Evolutionary conservation across 2,329 filamentous ascomycete species (phyloP), one percentile per base, ranked within the genome.

Genomic region (Juglanconis sp.): DNA sequence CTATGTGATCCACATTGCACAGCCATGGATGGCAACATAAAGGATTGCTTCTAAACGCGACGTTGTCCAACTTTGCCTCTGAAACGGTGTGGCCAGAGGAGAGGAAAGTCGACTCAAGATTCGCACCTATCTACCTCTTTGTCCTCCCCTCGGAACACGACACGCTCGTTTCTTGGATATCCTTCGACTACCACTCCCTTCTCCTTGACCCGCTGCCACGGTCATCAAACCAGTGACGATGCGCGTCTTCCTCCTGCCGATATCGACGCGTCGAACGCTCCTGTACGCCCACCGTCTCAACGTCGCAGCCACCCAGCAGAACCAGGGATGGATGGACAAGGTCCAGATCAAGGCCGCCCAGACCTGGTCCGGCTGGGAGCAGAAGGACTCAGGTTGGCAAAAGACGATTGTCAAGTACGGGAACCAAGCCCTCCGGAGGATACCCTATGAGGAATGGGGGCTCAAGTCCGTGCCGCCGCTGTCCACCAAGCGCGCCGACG

Each of bases 401-500:
- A 92, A 89, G 71, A 86, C 86, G 67, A 82, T 97, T 24, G 94
- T 95, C 56, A 81, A 84, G 61, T 96, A 94, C 74, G 95, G 95
- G 59, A 97, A 99, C 76, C 80, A 86, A 53, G 86, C 91, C 15
- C 85, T 99, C 63, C 87, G 91, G 68, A 86, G 91, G 64, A 96
- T 99, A 69, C 91, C 95, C 3, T 97, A 91, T 73, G 91, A 98
- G 76, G 95, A 99, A 87, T 99, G 95, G 95, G 92, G 91, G 0
- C 81, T 99, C 66, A 98, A 98, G 78, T 96, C 92, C 40, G 88
- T 99, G 56, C 95, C 95, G 49, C 88, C 93, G 30, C 80, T 96
- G 67, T 91, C 87, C 47, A 78, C 85, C 60, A 83, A 85, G 66
- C 82, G 87, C 60, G 82, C 84, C 66, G 79, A 83, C 53, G 86